phyloP scores from a whole-genome alignment of 352 stramenopile species.

The Phytophthora chlamydospora region DNA sequence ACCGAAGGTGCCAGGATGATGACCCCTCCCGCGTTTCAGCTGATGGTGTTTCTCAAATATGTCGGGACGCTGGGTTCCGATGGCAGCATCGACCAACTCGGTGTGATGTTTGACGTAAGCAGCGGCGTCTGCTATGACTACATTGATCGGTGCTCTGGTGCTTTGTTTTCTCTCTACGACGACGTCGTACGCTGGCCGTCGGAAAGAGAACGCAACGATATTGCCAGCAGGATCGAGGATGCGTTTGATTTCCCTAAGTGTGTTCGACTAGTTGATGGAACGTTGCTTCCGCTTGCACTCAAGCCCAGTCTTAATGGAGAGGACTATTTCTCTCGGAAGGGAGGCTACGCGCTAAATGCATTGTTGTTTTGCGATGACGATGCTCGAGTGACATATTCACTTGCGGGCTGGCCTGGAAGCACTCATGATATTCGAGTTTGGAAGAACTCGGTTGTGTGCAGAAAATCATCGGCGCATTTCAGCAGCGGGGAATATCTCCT shows the following conservation, averaged over 20 bases:
- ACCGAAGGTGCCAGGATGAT: neutral
- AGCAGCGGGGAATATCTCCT: conserved; percentile 9
- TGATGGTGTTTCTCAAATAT: conserved; percentile 11
- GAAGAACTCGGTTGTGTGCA: conserved; percentile 2
- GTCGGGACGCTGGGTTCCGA: conserved; percentile 5
- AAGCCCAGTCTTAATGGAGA: neutral
- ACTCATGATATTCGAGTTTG: conserved; percentile 16
- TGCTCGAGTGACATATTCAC: conserved; percentile 3
- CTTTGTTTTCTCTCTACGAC: neutral
- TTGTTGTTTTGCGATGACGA: conserved; percentile 5
- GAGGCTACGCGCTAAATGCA: neutral
- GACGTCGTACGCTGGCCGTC: neutral
- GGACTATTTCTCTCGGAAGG: neutral
- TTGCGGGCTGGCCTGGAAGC: conserved; percentile 6
- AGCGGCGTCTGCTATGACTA: conserved; percentile 1
- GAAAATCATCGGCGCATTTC: conserved; percentile 10
- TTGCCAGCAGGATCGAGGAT: neutral
- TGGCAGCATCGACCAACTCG: neutral
- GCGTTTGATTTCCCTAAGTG: neutral
- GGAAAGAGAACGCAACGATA: neutral
- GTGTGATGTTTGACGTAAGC: neutral
- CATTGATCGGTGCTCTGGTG: conserved; percentile 1
- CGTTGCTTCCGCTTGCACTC: neutral
- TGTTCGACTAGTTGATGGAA: neutral
- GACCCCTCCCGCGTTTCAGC: neutral